Evolutionary conservation across 1,284 basidiomycete species (phyloP).

Genomic region (Tilletia setariae): DNA sequence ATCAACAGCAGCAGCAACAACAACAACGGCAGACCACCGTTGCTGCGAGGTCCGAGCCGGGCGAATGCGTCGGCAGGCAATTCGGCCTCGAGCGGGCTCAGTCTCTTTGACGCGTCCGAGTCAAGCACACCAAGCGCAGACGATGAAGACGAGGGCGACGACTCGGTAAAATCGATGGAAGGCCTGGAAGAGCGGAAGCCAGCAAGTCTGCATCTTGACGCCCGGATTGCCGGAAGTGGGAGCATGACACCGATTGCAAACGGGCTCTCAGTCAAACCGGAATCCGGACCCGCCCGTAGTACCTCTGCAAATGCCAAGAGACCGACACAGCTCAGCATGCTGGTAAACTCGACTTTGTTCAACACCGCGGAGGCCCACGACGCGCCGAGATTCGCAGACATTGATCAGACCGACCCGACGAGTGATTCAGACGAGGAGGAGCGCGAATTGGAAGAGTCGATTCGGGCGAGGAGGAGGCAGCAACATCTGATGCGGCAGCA

Average conservation of each 20-base stretch:
- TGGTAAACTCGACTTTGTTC: conserved; percentile 1
- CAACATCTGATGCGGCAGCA: conserved; percentile 13
- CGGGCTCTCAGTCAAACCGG: too few relatives aligned
- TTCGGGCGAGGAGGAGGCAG: neutral
- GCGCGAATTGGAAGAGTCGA: conserved; percentile 4
- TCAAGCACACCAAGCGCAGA: neutral
- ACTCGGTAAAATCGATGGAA: neutral
- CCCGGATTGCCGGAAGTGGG: too few relatives aligned
- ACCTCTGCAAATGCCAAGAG: too few relatives aligned
- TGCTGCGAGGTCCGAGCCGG: neutral
- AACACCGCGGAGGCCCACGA: neutral
- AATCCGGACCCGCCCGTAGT: too few relatives aligned
- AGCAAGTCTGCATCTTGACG: too few relatives aligned
- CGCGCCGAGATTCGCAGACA: neutral
- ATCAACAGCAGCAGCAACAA: neutral
- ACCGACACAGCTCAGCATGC: conserved; percentile 10
- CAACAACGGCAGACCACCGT: neutral
- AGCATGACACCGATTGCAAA: too few relatives aligned
- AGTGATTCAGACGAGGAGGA: conserved; percentile 13
- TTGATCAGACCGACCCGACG: conserved; percentile 5
- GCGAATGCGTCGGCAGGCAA: conserved; percentile 11
- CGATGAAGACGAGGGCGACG: neutral
- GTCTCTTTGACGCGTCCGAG: conserved; percentile 1
- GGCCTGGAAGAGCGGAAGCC: too few relatives aligned
- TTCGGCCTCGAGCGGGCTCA: conserved; percentile 9